Conservation (phyloP, 106 monocot species). For the Triglochin maritima region DNA sequence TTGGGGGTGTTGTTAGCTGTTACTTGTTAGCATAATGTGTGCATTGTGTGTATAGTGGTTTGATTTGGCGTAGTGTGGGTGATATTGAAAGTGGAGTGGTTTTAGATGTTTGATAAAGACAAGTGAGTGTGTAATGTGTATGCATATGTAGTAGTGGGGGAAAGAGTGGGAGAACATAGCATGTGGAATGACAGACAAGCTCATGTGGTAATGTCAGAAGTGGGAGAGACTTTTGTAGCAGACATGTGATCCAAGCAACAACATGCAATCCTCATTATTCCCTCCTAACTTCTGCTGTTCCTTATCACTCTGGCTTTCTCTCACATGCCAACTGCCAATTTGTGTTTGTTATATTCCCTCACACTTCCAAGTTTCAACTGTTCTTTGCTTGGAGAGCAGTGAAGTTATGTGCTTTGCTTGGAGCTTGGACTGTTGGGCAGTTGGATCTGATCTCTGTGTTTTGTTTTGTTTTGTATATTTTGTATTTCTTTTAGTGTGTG, state of each 20-base stretch:
- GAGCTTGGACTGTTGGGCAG: too few species aligned
- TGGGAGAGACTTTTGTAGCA: background rate
- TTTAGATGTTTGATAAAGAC: background rate
- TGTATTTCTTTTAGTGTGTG: too few species aligned
- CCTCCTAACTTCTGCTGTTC: too few species aligned
- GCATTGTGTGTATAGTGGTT: background rate
- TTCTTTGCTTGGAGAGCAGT: background rate
- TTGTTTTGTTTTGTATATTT: too few species aligned
- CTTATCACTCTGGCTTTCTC: too few species aligned
- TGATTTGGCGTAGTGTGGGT: background rate
- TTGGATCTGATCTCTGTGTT: too few species aligned
- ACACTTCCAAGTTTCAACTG: background rate
- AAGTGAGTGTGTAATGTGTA: background rate
- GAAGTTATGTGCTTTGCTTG: too few species aligned
- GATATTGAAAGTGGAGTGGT: background rate
- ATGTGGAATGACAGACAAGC: conserved; percentile 4
- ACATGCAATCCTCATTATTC: background rate
- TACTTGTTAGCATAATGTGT: background rate
- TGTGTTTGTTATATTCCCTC: too few species aligned
- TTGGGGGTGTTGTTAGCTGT: background rate
- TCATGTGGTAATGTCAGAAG: conserved; percentile 3
- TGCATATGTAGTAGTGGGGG: conserved; percentile 2
- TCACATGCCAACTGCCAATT: too few species aligned
- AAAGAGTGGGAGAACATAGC: background rate
- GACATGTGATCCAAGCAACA: conserved; percentile 6